phyloP scores from a whole-genome alignment of 1,139 yeast species.

The Yamadazyma buinensis region DNA sequence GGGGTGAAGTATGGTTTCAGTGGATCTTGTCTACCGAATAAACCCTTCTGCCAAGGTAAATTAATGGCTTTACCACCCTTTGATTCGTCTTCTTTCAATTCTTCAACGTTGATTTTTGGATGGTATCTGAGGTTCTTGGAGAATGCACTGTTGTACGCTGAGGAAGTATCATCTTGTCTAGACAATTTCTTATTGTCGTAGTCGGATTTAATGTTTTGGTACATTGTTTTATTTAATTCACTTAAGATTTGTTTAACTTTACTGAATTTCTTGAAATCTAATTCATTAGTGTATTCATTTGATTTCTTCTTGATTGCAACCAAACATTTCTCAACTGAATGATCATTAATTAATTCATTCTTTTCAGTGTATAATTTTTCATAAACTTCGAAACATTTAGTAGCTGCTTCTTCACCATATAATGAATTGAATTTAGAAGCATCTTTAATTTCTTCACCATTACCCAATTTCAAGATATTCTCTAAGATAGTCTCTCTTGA shows the following conservation, averaged over 20 bases:
- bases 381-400: conserved; percentile 31
- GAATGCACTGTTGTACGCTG: conserved; percentile 53
- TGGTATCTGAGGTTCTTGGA: conserved; percentile 49
- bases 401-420: conserved; percentile 22
- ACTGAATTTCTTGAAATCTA: conserved; percentile 39
- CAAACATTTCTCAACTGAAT: conserved; percentile 14
- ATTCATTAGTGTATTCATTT: conserved; percentile 30
- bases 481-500: conserved; percentile 46
- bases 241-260: conserved; percentile 52
- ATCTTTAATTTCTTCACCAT: conserved; percentile 19
- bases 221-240: conserved; percentile 49
- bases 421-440: conserved; percentile 16
- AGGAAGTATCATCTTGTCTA: conserved; percentile 20
- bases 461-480: conserved; percentile 29
- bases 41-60: conserved; percentile 73
- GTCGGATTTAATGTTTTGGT: conserved; percentile 42
- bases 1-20: conserved; percentile 88
- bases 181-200: conserved; percentile 20
- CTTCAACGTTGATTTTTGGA: conserved; percentile 48
- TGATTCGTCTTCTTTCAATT: conserved; percentile 52
- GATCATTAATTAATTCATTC: conserved; percentile 23
- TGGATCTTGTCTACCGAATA: conserved; percentile 77
- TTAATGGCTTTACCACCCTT: conserved; percentile 34
- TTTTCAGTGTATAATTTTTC: conserved; percentile 23
- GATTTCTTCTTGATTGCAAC: conserved; percentile 31